phyloP scores from a whole-genome alignment of 495 filamentous ascomycete genomes.

The Annulohypoxylon bovei region DNA sequence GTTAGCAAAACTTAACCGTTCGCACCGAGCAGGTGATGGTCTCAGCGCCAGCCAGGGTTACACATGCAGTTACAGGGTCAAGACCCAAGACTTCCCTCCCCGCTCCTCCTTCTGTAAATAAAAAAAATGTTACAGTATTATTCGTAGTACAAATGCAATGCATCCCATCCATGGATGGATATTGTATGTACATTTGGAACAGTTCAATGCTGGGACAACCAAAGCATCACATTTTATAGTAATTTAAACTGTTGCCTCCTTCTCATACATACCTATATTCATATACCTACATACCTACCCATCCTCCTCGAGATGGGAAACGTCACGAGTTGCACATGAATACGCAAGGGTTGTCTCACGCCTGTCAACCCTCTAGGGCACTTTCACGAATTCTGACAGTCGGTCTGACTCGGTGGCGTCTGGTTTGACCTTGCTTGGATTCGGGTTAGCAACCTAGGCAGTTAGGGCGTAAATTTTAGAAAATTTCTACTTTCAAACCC shows the following conservation, averaged over 20 bases:
- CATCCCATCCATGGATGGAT: constrained; percentile 4
- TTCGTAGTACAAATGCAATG: constrained; percentile 11
- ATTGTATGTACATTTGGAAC: neutral
- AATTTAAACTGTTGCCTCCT: constrained; percentile 4
- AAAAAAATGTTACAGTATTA: constrained; percentile 10
- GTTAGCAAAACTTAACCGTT: constrained; percentile 3
- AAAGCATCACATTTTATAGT: neutral
- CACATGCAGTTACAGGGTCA: constrained; percentile 32
- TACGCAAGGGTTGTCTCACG: constrained; percentile 28
- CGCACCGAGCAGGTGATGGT: constrained; percentile 36
- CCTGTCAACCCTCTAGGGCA: neutral
- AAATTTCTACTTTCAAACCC: constrained; percentile 15
- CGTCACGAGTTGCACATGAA: constrained; percentile 20
- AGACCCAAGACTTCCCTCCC: constrained; percentile 18
- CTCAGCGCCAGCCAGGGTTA: constrained; percentile 32
- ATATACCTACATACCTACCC: neutral
- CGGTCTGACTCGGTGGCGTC: constrained; percentile 22
- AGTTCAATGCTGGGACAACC: constrained; percentile 13
- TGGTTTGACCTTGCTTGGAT: constrained; percentile 13
- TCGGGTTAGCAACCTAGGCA: constrained; percentile 8
- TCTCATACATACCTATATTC: neutral
- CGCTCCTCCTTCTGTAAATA: constrained; percentile 4
- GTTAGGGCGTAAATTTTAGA: constrained; percentile 2
- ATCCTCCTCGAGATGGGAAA: constrained; percentile 1
- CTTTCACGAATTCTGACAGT: neutral